Evolutionary conservation across 1,284 basidiomycete species (phyloP).

Genomic region (Vanrija humicola): DNA sequence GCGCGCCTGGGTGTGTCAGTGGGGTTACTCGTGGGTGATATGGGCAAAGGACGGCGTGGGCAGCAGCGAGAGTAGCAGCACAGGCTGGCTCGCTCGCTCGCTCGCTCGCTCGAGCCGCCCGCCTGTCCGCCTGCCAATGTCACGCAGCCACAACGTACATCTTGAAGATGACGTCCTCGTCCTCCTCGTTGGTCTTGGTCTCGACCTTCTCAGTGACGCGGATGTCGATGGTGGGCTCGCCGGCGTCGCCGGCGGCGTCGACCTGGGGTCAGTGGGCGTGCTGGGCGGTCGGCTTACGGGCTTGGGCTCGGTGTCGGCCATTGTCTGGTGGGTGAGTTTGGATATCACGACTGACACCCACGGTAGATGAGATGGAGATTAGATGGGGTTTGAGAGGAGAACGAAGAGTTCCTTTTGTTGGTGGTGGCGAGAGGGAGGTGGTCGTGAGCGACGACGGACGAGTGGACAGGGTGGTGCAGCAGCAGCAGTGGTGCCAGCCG

Average conservation of each 20-base stretch:
- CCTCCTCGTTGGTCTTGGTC: slow-evolving; percentile 91
- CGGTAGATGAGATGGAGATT: not conserved
- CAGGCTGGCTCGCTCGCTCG: no score
- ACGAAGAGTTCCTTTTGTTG: not conserved
- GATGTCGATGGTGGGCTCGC: slow-evolving; percentile 93
- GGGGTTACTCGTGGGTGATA: no score
- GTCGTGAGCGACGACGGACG: not conserved
- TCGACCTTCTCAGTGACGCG: slow-evolving; percentile 90
- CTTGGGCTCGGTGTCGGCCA: slow-evolving; percentile 24
- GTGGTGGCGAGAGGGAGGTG: not conserved
- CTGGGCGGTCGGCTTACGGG: slow-evolving; percentile 1
- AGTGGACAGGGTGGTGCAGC: not conserved
- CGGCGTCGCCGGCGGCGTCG: slow-evolving; percentile 3
- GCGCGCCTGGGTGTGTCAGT: slow-evolving; percentile 66
- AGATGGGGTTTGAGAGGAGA: not conserved
- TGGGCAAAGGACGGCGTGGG: not conserved
- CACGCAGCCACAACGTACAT: slow-evolving; percentile 62
- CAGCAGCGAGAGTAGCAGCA: no score
- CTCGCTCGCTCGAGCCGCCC: not conserved
- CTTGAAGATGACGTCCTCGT: slow-evolving; percentile 92
- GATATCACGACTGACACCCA: not conserved
- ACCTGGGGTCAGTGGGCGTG: not conserved
- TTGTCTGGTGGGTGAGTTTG: not conserved
- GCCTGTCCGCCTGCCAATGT: not conserved
- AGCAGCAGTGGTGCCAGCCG: not conserved